Evolutionary conservation across 306 rosid species (phyloP).

Genomic region (Lagenaria siceraria): DNA sequence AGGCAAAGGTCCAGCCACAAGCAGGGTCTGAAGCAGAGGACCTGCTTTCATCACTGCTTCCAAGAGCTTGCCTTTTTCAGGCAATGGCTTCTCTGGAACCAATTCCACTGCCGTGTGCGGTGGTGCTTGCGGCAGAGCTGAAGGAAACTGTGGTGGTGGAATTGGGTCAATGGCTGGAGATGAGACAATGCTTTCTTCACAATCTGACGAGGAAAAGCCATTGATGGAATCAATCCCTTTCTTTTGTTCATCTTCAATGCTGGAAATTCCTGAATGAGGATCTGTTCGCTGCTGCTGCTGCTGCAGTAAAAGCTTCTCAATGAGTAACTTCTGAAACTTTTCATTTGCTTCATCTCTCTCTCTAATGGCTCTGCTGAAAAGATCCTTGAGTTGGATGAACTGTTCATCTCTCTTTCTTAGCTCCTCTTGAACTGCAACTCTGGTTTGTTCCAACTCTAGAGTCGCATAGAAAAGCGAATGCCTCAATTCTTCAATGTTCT

Average conservation of each 20-base stretch:
- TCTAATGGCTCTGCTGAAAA: slow-evolving; percentile 44
- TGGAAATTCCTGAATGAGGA: slow-evolving; percentile 75
- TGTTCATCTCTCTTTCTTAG: slow-evolving; percentile 80
- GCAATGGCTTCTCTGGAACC: slow-evolving; percentile 52
- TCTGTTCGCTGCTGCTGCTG: slow-evolving; percentile 27
- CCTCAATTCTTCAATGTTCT: slow-evolving; percentile 74
- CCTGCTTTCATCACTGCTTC: slow-evolving; percentile 99
- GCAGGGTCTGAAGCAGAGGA: slow-evolving; percentile 78
- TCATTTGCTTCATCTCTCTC: slow-evolving; percentile 85
- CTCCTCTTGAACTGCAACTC: slow-evolving; percentile 55
- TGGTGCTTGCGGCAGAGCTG: slow-evolving; percentile 1
- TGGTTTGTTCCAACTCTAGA: slow-evolving; percentile 79
- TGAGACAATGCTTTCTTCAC: slow-evolving; percentile 97
- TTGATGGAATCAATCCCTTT: slow-evolving; percentile 67
- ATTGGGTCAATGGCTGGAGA: slow-evolving; percentile 58
- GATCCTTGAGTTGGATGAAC: slow-evolving; percentile 43
- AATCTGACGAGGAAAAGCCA: slow-evolving; percentile 74
- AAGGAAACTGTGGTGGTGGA: slow-evolving; percentile 30
- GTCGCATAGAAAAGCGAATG: slow-evolving; percentile 49
- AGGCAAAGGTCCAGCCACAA: slow-evolving; percentile 93
- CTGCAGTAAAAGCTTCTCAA: slow-evolving; percentile 44
- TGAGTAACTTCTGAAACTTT: slow-evolving; percentile 42
- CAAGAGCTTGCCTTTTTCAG: slow-evolving; percentile 92
- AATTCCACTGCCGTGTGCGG: slow-evolving; percentile 24
- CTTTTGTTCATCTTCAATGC: slow-evolving; percentile 88